Evolutionary conservation across 352 stramenopile genomes (phyloP).

Genomic region (Nothophytophthora sp.): DNA sequence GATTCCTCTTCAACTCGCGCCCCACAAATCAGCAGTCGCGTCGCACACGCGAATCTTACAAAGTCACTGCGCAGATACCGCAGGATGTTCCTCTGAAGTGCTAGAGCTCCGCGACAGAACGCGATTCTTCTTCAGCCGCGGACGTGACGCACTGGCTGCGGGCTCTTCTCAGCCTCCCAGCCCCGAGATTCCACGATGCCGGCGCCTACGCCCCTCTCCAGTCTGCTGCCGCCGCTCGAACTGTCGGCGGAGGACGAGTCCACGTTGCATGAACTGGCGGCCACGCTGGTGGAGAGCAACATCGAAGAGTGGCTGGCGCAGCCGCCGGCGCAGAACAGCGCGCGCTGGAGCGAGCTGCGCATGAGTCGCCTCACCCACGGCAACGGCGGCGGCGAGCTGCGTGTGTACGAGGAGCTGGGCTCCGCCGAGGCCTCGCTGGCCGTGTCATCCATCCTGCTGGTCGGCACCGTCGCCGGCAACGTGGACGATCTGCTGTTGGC

Average conservation of each 20-base stretch:
- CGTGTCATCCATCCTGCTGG: constrained; percentile 21
- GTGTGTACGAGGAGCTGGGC: constrained; percentile 17
- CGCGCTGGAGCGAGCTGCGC: constrained; percentile 27
- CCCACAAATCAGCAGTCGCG: no score
- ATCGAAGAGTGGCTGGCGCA: constrained; percentile 37
- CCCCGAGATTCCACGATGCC: no score
- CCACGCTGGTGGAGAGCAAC: constrained; percentile 28
- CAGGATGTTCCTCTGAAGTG: no score
- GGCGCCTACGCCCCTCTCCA: no score
- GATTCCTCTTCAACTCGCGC: no score
- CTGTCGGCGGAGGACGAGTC: constrained; percentile 22
- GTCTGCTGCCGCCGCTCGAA: constrained; percentile 30
- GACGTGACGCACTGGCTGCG: no score
- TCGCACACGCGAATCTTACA: no score
- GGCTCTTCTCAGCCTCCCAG: no score
- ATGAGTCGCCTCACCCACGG: constrained; percentile 21
- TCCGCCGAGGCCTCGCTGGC: background rate
- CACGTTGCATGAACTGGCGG: constrained; percentile 25
- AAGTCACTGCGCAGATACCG: no score
- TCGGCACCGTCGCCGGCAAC: constrained; percentile 24
- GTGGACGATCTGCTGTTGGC: constrained; percentile 54
- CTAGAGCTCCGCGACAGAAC: no score
- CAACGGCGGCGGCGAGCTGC: constrained; percentile 26
- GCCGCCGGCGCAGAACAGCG: constrained; percentile 15
- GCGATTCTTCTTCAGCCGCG: no score